phyloP scores from a whole-genome alignment of 176 grass and related monocot genomes.

The Musa itinerans region DNA sequence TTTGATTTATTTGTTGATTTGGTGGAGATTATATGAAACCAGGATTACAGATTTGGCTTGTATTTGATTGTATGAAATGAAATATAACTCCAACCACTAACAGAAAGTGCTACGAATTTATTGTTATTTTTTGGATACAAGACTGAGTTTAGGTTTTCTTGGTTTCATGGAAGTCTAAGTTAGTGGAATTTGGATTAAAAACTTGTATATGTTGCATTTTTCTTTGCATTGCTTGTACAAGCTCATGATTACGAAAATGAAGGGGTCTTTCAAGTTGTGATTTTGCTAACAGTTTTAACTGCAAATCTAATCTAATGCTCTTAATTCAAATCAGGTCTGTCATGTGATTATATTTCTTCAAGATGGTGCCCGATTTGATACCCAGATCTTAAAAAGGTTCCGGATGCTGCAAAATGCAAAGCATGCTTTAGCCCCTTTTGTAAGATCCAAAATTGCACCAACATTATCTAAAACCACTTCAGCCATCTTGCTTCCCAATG shows the following conservation, averaged over 20 bases:
- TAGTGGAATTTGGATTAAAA: background rate
- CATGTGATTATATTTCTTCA: conserved; percentile 88
- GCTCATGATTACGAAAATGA: conserved; percentile 2
- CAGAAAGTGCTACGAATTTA: too few species aligned
- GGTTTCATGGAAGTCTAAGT: background rate
- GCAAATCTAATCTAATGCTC: background rate
- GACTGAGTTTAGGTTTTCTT: background rate
- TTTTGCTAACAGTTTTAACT: conserved; percentile 10
- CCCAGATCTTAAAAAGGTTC: conserved; percentile 66
- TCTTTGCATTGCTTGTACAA: conserved; percentile 5
- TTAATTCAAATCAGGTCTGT: conserved; percentile 50
- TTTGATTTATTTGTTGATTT: too few species aligned
- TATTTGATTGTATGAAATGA: too few species aligned
- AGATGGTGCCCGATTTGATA: conserved; percentile 54
- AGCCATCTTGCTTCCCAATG: conserved; percentile 24
- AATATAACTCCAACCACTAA: too few species aligned
- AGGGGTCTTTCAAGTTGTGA: background rate
- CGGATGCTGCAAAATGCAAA: conserved; percentile 77
- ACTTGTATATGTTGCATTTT: background rate
- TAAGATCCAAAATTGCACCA: conserved; percentile 36
- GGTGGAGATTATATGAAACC: too few species aligned
- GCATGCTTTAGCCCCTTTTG: conserved; percentile 63
- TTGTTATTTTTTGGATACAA: background rate
- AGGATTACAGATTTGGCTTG: too few species aligned
- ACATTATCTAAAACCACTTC: conserved; percentile 31